Conservation (phyloP, 768 basidiomycete genomes). For the Panaeolus papilionaceus region DNA sequence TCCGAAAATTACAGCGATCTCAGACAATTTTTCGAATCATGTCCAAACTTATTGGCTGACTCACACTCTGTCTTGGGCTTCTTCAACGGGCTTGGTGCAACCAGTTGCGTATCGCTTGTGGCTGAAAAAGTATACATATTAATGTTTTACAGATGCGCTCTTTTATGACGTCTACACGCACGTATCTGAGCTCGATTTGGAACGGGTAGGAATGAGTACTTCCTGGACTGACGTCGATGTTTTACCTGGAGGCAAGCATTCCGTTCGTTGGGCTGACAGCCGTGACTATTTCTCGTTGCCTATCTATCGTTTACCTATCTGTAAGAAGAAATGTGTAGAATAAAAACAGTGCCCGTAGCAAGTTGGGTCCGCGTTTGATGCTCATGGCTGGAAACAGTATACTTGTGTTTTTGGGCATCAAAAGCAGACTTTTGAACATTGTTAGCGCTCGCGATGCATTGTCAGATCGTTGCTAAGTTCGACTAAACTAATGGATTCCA, state of each 20-base stretch:
- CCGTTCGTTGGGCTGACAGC: constrained; percentile 77
- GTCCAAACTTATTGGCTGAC: constrained; percentile 79
- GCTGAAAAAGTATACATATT: constrained; percentile 17
- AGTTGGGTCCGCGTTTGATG: too few relatives aligned
- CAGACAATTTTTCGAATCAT: constrained; percentile 77
- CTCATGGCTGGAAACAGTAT: too few relatives aligned
- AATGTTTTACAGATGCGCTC: constrained; percentile 63
- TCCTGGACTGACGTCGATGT: constrained; percentile 86
- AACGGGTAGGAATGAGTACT: constrained; percentile 80
- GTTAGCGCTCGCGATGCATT: too few relatives aligned
- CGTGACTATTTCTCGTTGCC: constrained; percentile 80
- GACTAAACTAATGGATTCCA: too few relatives aligned
- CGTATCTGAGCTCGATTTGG: constrained; percentile 84
- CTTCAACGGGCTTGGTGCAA: constrained; percentile 97
- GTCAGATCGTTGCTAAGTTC: too few relatives aligned
- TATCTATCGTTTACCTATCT: constrained; percentile 73
- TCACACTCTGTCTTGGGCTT: constrained; percentile 88
- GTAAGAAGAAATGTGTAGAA: constrained; percentile 23
- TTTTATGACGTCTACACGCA: constrained; percentile 93
- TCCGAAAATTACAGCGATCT: constrained; percentile 87
- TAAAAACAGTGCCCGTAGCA: background rate
- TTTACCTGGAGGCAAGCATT: constrained; percentile 42
- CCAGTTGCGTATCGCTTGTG: constrained; percentile 52
- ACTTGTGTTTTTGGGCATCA: too few relatives aligned
- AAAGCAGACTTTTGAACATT: too few relatives aligned